phyloP scores from a whole-genome alignment of 2,329 filamentous ascomycete genomes.

The Colletotrichum sp. region DNA sequence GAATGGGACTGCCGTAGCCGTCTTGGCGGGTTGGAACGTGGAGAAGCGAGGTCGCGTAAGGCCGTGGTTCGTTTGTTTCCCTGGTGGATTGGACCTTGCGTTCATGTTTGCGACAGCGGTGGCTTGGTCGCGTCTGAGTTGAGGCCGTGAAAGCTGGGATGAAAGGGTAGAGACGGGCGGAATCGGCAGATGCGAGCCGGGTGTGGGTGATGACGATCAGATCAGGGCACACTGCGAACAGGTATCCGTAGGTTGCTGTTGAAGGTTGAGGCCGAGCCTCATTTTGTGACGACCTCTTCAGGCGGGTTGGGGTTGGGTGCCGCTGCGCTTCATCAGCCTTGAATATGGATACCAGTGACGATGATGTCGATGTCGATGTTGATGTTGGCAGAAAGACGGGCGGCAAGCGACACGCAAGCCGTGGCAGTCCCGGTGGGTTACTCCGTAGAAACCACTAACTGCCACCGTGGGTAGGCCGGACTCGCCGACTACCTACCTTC shows the following conservation, averaged over 20 bases:
- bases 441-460: background rate
- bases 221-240: background rate
- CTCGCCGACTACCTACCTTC: background rate
- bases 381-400: background rate
- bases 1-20: background rate
- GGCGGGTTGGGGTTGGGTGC: background rate
- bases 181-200: background rate
- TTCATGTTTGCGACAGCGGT: background rate
- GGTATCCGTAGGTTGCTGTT: background rate
- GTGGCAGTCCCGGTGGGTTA: background rate
- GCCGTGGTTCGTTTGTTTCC: background rate
- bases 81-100: background rate
- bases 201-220: background rate
- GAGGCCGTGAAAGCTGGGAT: background rate
- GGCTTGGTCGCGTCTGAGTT: background rate
- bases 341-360: background rate
- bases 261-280: background rate
- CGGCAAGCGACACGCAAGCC: background rate
- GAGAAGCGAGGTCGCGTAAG: background rate
- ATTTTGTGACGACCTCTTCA: background rate
- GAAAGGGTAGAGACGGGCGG: background rate
- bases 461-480: background rate
- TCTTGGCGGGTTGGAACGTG: constrained; percentile 4
- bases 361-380: background rate
- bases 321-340: background rate